Evolutionary conservation across 2,329 filamentous ascomycete genomes (phyloP).

Genomic region (Talaromyces atroroseus): DNA sequence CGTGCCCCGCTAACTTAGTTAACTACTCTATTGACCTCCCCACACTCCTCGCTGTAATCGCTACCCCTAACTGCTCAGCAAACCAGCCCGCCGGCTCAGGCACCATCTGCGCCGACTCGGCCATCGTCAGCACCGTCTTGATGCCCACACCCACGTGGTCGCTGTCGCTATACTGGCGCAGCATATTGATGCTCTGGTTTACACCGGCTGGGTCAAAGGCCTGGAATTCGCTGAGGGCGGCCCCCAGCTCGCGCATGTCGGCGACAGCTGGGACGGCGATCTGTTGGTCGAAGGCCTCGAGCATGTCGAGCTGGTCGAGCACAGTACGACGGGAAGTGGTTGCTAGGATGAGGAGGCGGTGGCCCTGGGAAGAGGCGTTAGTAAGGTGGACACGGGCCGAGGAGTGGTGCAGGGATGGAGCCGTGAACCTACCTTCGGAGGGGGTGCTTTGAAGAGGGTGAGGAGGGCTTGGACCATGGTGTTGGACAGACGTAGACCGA

Average conservation of each 20-base stretch:
- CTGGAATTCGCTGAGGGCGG: neutral
- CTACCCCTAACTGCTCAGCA: neutral
- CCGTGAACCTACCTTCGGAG: neutral
- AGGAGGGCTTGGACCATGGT: conserved; percentile 67
- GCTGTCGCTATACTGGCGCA: neutral
- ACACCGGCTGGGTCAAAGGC: neutral
- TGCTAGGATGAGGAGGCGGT: neutral
- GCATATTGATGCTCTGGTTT: neutral
- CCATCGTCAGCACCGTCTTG: neutral
- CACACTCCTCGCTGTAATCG: neutral
- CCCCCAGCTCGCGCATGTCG: neutral
- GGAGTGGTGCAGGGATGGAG: neutral
- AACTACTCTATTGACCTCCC: neutral
- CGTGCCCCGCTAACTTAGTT: no score
- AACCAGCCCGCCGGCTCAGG: neutral
- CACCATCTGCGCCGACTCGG: neutral
- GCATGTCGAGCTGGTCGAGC: neutral
- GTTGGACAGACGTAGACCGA: conserved; percentile 84
- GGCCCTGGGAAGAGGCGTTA: neutral
- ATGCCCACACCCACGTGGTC: neutral
- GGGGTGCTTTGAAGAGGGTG: neutral
- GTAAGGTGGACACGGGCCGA: neutral
- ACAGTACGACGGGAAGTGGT: neutral
- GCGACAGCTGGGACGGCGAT: neutral
- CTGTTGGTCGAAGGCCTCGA: neutral